Evolutionary conservation across 2,329 filamentous ascomycete genomes (phyloP).

Genomic region (Bipolaris oryzae): DNA sequence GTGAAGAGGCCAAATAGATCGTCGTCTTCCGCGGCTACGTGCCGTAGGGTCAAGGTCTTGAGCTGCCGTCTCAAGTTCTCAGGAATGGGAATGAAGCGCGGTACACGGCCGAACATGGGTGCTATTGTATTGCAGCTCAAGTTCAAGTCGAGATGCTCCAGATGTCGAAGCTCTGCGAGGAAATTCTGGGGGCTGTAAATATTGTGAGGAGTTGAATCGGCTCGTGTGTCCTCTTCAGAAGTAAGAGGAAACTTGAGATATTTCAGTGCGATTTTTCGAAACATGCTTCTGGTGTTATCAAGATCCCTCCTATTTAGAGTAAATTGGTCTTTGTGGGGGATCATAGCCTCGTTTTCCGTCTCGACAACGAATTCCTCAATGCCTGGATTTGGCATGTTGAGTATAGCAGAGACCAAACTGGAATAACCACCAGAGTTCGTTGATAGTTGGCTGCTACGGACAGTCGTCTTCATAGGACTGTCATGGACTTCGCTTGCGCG

Average conservation of each 20-base stretch:
- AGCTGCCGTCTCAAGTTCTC: not conserved
- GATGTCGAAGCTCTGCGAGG: slow-evolving; percentile 7
- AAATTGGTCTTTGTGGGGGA: slow-evolving; percentile 13
- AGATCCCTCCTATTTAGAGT: slow-evolving; percentile 5
- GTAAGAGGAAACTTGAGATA: slow-evolving; percentile 15
- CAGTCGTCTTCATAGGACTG: not conserved
- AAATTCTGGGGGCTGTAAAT: not conserved
- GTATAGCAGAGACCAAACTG: slow-evolving; percentile 29
- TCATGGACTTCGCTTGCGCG: not conserved
- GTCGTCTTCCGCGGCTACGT: not conserved
- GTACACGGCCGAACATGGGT: not conserved
- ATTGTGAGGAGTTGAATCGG: not conserved
- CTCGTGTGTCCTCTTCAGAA: not conserved
- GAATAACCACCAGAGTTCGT: slow-evolving; percentile 44
- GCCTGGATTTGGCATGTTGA: slow-evolving; percentile 29
- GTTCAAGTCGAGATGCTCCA: slow-evolving; percentile 22
- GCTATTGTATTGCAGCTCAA: slow-evolving; percentile 1
- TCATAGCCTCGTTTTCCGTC: slow-evolving; percentile 15
- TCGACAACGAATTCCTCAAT: slow-evolving; percentile 49
- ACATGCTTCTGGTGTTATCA: slow-evolving; percentile 15
- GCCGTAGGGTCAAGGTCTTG: slow-evolving; percentile 4
- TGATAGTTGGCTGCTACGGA: not conserved
- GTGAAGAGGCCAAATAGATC: slow-evolving; percentile 3
- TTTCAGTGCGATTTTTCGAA: slow-evolving; percentile 11
- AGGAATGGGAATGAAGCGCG: slow-evolving; percentile 6